Percentiles rank a stretch among this genome's conserved stretches.
phyloP scores from a whole-genome alignment of 2,329 filamentous ascomycete genomes.

The Microdochium trichocladiopsis region DNA sequence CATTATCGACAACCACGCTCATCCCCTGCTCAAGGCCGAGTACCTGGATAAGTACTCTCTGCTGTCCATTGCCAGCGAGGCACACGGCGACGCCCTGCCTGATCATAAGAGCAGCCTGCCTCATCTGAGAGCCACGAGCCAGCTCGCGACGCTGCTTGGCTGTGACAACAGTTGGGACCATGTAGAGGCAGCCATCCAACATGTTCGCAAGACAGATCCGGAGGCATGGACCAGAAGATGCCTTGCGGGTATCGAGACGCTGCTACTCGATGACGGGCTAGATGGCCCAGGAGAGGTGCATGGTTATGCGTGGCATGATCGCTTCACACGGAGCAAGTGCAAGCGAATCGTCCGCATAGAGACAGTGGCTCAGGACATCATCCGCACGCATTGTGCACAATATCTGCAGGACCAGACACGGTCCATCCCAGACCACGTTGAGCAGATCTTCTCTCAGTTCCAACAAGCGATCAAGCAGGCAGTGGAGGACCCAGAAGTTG shows the following conservation, averaged over 20 bases:
- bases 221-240: constrained; percentile 56
- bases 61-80: constrained; percentile 64
- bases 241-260: constrained; percentile 62
- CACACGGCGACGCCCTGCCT: constrained; percentile 58
- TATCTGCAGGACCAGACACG: constrained; percentile 18
- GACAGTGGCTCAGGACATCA: constrained; percentile 57
- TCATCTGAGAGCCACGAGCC: constrained; percentile 62
- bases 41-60: constrained; percentile 39
- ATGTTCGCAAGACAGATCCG: constrained; percentile 34
- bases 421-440: constrained; percentile 28
- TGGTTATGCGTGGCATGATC: constrained; percentile 56
- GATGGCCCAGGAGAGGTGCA: constrained; percentile 47
- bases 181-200: constrained; percentile 35
- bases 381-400: constrained; percentile 36
- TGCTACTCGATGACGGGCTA: constrained; percentile 75
- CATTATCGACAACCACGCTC: constrained; percentile 68
- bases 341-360: constrained; percentile 76
- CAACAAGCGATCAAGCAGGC: constrained; percentile 44
- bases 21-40: constrained; percentile 54
- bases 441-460: constrained; percentile 42
- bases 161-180: constrained; percentile 57
- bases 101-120: constrained; percentile 57
- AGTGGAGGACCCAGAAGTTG: constrained; percentile 60
- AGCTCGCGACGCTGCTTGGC: constrained; percentile 58
- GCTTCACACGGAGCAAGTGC: constrained; percentile 55